These are phyloP conservation scores for Prunus yedoensis DNA, from an alignment of 331 rosid species.

Conservation along the genomic window DNA sequence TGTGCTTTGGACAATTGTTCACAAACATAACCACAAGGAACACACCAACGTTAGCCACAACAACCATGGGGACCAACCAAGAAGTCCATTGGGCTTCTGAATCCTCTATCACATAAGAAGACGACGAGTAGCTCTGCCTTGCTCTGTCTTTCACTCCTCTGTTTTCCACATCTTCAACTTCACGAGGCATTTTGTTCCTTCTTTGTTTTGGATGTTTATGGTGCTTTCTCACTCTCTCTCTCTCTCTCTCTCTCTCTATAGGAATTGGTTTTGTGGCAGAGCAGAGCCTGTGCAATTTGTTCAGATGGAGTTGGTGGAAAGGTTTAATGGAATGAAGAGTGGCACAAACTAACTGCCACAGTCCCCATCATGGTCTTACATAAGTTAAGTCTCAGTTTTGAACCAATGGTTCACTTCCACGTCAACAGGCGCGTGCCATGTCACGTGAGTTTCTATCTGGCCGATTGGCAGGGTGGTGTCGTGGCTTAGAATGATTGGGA, in stretches of 20 bases:
- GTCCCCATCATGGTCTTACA: slow-evolving; percentile 1
- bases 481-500: background rate
- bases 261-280: background rate
- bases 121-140: slow-evolving; percentile 23
- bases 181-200: slow-evolving; percentile 36
- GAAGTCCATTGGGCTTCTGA: slow-evolving; percentile 61
- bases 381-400: background rate
- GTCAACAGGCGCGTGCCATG: slow-evolving; percentile 7
- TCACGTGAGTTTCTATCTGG: background rate
- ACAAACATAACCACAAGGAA: slow-evolving; percentile 62
- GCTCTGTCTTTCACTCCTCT: slow-evolving; percentile 44
- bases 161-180: slow-evolving; percentile 57
- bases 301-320: slow-evolving; percentile 32
- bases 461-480: background rate
- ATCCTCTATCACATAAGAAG: slow-evolving; percentile 39
- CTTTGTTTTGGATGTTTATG: too few species aligned
- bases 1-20: slow-evolving; percentile 66
- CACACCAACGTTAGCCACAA: slow-evolving; percentile 62
- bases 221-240: background rate
- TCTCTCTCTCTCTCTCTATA: too few species aligned
- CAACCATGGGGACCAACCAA: slow-evolving; percentile 75
- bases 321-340: slow-evolving; percentile 32
- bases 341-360: slow-evolving; percentile 30
- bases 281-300: background rate
- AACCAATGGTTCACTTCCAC: background rate